A percentile compares a stretch with the other conserved stretches of the same genome.
These are phyloP conservation scores for Auxenochlorella pyrenoidosa DNA, from an alignment of 139 green algal genomes.

Conservation along the genomic window DNA sequence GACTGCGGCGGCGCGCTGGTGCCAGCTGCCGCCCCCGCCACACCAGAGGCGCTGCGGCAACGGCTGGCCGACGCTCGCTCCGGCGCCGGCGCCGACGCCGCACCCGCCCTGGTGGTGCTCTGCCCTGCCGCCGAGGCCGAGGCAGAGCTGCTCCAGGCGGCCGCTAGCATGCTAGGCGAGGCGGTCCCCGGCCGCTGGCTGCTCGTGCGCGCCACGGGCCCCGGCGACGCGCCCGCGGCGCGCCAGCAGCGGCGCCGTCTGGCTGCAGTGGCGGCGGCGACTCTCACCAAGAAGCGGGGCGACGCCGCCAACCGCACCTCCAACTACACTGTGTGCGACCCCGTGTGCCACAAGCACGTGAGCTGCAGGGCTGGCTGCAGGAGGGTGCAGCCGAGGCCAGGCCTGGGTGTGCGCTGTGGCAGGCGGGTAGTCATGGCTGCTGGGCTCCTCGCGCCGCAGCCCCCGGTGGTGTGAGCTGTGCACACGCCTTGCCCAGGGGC, in stretches of 20 bases:
- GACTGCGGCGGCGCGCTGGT: background rate
- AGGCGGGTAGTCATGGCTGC: background rate
- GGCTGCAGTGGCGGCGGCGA: background rate
- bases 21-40: background rate
- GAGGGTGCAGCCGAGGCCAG: too few species aligned
- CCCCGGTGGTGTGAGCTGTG: too few species aligned
- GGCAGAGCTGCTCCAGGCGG: background rate
- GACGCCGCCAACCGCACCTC: conserved; percentile 16
- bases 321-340: conserved; percentile 36
- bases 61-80: background rate
- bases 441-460: too few species aligned
- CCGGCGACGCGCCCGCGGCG: background rate
- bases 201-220: background rate
- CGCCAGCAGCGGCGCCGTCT: conserved; percentile 3
- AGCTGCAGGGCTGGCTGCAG: too few species aligned
- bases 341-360: conserved; percentile 21
- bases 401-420: too few species aligned
- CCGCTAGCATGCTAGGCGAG: background rate
- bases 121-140: background rate
- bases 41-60: background rate
- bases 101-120: background rate
- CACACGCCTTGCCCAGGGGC: too few species aligned
- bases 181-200: conserved; percentile 6
- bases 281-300: background rate
- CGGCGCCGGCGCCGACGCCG: too few species aligned